Evolutionary conservation across 495 filamentous ascomycete species (phyloP).

Genomic region (Hypoxylon crocopeplum): DNA sequence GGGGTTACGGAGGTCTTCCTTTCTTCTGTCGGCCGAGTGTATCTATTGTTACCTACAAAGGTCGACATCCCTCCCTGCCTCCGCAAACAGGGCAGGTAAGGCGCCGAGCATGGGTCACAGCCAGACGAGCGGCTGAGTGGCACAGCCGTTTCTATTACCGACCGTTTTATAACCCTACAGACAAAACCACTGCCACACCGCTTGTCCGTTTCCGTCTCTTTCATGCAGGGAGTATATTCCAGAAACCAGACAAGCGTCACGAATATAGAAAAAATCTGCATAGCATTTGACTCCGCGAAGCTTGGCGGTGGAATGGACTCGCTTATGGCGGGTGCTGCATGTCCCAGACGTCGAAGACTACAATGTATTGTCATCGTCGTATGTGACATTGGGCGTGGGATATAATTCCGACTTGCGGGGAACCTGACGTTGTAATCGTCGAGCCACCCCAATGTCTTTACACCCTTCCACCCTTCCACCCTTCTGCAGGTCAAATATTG

Average conservation of each 20-base stretch:
- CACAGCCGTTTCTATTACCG: slow-evolving; percentile 21
- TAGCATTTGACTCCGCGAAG: slow-evolving; percentile 14
- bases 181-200: slow-evolving; percentile 16
- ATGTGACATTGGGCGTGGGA: slow-evolving; percentile 15
- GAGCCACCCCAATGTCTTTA: too few species aligned
- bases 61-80: neutral
- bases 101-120: neutral
- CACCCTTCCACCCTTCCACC: slow-evolving; percentile 1
- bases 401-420: slow-evolving; percentile 19
- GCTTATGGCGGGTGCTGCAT: slow-evolving; percentile 22
- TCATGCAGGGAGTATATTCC: neutral
- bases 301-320: slow-evolving; percentile 10
- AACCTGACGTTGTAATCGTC: slow-evolving; percentile 7
- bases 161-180: too few species aligned
- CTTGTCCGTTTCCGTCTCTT: neutral
- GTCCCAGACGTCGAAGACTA: neutral
- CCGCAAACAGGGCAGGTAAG: neutral
- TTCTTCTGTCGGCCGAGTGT: too few species aligned
- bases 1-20: too few species aligned
- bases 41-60: too few species aligned
- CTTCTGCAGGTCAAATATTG: slow-evolving; percentile 23
- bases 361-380: slow-evolving; percentile 9
- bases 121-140: slow-evolving; percentile 19
- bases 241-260: neutral
- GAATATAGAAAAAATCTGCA: neutral